Conservation (phyloP, 805 yeast species). For the Vanderwaltozyma polyspora region DNA sequence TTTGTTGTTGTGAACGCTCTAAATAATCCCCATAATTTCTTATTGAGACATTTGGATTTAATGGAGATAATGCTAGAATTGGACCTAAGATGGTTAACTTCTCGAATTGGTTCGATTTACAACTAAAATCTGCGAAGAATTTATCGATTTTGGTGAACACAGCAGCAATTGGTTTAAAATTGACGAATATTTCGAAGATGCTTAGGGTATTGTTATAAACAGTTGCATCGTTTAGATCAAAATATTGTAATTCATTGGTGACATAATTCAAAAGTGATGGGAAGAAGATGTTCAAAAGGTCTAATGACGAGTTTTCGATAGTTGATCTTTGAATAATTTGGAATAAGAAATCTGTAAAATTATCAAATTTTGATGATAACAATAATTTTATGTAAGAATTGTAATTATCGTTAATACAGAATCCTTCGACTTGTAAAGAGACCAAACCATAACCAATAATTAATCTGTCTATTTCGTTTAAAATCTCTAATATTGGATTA, state of each 20-base stretch:
- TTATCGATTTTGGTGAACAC: slow-evolving; percentile 45
- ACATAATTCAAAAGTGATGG: slow-evolving; percentile 21
- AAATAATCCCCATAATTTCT: slow-evolving; percentile 34
- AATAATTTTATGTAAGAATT: slow-evolving; percentile 21
- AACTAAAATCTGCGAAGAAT: slow-evolving; percentile 37
- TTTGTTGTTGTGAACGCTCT: slow-evolving; percentile 32
- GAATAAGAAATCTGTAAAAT: slow-evolving; percentile 37
- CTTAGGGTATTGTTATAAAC: slow-evolving; percentile 43
- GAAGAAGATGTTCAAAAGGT: slow-evolving; percentile 43
- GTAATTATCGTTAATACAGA: slow-evolving; percentile 18
- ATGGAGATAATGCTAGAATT: slow-evolving; percentile 62
- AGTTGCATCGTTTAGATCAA: slow-evolving; percentile 37
- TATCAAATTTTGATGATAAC: slow-evolving; percentile 18
- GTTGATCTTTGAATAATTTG: slow-evolving; percentile 48
- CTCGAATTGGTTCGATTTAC: slow-evolving; percentile 45
- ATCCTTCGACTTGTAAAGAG: slow-evolving; percentile 56
- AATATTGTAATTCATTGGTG: slow-evolving; percentile 11
- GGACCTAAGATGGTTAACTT: slow-evolving; percentile 64
- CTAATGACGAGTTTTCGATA: slow-evolving; percentile 56
- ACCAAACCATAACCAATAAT: slow-evolving; percentile 51
- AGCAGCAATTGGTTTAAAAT: slow-evolving; percentile 51
- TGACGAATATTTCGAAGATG: slow-evolving; percentile 45
- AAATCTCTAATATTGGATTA: slow-evolving; percentile 31
- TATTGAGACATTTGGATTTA: slow-evolving; percentile 39
- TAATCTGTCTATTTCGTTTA: slow-evolving; percentile 34